These are phyloP conservation scores for Haberlea rhodopensis DNA, from an alignment of 257 asterid species.

Conservation along the genomic window DNA sequence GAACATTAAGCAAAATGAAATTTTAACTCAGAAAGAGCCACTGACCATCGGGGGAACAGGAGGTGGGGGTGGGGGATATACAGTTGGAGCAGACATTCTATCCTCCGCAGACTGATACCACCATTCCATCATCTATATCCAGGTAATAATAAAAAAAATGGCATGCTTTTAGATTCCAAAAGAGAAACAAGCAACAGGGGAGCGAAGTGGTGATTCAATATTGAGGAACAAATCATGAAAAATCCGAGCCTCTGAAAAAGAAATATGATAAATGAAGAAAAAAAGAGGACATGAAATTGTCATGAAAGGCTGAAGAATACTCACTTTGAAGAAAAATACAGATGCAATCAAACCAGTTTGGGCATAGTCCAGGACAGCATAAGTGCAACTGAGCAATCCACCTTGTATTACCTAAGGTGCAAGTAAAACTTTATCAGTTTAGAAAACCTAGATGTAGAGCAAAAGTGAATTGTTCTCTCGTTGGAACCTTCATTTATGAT, in stretches of 20 bases:
- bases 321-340: conserved; percentile 91
- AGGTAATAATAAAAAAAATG: conserved; percentile 10
- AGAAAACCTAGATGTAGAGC: conserved; percentile 21
- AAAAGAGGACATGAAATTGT: neutral
- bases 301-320: conserved; percentile 26
- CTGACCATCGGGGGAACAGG: conserved; percentile 91
- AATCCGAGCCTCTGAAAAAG: neutral
- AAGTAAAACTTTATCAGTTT: conserved; percentile 28
- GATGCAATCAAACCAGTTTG: conserved; percentile 98
- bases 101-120: conserved; percentile 99
- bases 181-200: neutral
- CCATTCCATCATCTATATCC: conserved; percentile 97
- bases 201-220: neutral
- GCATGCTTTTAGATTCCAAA: conserved; percentile 10
- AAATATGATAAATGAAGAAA: neutral
- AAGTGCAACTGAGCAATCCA: conserved; percentile 68
- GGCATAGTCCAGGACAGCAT: conserved; percentile 95
- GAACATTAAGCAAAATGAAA: conserved; percentile 5
- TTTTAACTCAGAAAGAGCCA: conserved; percentile 19
- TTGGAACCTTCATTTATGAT: no score
- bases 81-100: conserved; percentile 97
- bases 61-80: conserved; percentile 98
- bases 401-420: conserved; percentile 75
- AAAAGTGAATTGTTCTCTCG: no score
- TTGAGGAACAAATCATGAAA: neutral